Percentiles rank a stretch among this genome's conserved stretches.
These are phyloP conservation scores for Pyrus hybrid DNA, from an alignment of 331 rosid genomes.

Conservation along the genomic window DNA sequence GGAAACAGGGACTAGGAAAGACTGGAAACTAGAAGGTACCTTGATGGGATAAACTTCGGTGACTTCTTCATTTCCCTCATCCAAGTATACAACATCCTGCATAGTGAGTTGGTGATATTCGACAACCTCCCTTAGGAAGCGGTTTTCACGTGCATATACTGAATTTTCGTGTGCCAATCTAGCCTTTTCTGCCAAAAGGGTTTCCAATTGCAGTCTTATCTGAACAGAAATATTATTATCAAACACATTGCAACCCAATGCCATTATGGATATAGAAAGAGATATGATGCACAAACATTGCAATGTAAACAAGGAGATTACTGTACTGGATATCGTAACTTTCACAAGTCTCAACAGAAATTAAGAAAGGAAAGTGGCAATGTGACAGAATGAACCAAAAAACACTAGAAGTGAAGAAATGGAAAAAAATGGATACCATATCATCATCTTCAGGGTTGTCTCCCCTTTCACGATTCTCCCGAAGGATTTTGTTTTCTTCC, in stretches of 20 bases:
- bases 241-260: background rate
- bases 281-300: background rate
- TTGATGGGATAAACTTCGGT: slow-evolving; percentile 81
- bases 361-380: background rate
- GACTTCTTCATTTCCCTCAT: slow-evolving; percentile 84
- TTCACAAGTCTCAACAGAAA: background rate
- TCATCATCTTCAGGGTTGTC: slow-evolving; percentile 86
- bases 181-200: slow-evolving; percentile 90
- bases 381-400: background rate
- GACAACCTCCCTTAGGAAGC: slow-evolving; percentile 87
- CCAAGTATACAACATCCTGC: slow-evolving; percentile 94
- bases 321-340: background rate
- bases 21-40: slow-evolving; percentile 27
- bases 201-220: slow-evolving; percentile 94
- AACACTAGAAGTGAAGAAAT: background rate
- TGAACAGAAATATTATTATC: slow-evolving; percentile 27
- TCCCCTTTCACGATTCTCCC: slow-evolving; percentile 86
- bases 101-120: slow-evolving; percentile 96
- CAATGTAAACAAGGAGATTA: background rate
- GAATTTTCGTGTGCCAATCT: slow-evolving; percentile 93
- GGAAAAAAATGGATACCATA: slow-evolving; percentile 41
- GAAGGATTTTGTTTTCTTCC: slow-evolving; percentile 86
- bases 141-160: slow-evolving; percentile 81
- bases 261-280: background rate
- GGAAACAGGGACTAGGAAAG: slow-evolving; percentile 6